Evolutionary conservation across 2,329 filamentous ascomycete species (phyloP).

Genomic region (Cladophialophora carrionii): DNA sequence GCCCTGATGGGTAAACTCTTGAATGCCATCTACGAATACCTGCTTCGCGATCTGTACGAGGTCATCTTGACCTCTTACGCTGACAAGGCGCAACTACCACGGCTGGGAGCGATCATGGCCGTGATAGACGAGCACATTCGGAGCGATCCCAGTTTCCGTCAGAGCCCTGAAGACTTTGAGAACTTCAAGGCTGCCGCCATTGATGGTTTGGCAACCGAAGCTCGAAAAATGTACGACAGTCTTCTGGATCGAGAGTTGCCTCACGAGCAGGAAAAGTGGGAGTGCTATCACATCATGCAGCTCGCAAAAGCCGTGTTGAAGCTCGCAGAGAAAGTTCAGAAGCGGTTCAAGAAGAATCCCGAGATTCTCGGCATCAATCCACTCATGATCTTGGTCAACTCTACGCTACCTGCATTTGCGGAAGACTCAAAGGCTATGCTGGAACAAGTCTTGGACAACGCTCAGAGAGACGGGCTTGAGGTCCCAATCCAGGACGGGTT

Average conservation of each 20-base stretch:
- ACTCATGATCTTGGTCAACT: constrained; percentile 73
- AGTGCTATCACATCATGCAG: constrained; percentile 87
- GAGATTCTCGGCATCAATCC: constrained; percentile 79
- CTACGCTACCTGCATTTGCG: constrained; percentile 86
- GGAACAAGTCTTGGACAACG: constrained; percentile 73
- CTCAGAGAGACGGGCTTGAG: constrained; percentile 70
- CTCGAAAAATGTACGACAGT: constrained; percentile 75
- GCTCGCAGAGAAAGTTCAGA: constrained; percentile 84
- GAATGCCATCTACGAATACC: constrained; percentile 73
- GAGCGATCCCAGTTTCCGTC: constrained; percentile 73
- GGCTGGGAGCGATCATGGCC: constrained; percentile 77
- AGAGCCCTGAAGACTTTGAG: constrained; percentile 68
- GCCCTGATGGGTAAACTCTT: constrained; percentile 75
- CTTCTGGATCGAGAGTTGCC: constrained; percentile 81
- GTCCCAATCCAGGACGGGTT: constrained; percentile 91
- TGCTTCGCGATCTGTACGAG: constrained; percentile 85
- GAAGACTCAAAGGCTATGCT: constrained; percentile 86
- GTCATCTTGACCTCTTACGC: constrained; percentile 89
- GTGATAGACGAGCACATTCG: constrained; percentile 82
- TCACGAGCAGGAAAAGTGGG: constrained; percentile 78
- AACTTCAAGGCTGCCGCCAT: constrained; percentile 73
- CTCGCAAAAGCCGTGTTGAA: constrained; percentile 84
- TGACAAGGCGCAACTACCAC: constrained; percentile 69
- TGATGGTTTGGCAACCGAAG: constrained; percentile 73
- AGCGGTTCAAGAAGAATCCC: constrained; percentile 85